phyloP scores from a whole-genome alignment of 805 yeast species.

The Nematodospora valgi region DNA sequence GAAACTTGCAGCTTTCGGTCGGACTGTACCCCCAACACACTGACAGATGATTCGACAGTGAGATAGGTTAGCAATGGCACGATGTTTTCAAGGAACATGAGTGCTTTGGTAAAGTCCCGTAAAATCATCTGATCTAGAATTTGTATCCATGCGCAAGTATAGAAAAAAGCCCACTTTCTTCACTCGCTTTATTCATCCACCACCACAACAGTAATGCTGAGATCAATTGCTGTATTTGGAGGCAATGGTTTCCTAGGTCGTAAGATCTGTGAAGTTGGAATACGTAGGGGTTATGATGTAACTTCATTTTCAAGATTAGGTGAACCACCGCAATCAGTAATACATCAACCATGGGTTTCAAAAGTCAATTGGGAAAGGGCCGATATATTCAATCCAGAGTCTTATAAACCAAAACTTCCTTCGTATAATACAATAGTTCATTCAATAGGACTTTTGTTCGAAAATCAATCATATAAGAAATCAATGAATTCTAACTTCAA shows the following conservation, averaged over 20 bases:
- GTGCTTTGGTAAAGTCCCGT: no score
- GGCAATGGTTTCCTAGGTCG: constrained; percentile 82
- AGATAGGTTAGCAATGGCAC: no score
- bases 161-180: background rate
- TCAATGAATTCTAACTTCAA: constrained; percentile 41
- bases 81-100: no score
- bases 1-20: no score
- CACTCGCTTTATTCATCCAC: background rate
- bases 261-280: constrained; percentile 64
- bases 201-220: constrained; percentile 9
- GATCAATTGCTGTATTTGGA: constrained; percentile 66
- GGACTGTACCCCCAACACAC: no score
- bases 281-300: constrained; percentile 61
- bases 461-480: constrained; percentile 64
- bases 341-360: constrained; percentile 49
- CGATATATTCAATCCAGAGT: constrained; percentile 61
- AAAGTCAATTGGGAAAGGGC: constrained; percentile 66
- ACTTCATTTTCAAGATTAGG: constrained; percentile 70
- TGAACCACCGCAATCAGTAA: constrained; percentile 24
- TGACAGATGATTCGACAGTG: no score
- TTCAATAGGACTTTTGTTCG: constrained; percentile 73
- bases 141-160: background rate
- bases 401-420: constrained; percentile 47
- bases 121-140: background rate
- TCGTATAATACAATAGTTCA: constrained; percentile 72